Evolutionary conservation across 2,329 filamentous ascomycete species (phyloP).

Genomic region (Gremmenia infestans): DNA sequence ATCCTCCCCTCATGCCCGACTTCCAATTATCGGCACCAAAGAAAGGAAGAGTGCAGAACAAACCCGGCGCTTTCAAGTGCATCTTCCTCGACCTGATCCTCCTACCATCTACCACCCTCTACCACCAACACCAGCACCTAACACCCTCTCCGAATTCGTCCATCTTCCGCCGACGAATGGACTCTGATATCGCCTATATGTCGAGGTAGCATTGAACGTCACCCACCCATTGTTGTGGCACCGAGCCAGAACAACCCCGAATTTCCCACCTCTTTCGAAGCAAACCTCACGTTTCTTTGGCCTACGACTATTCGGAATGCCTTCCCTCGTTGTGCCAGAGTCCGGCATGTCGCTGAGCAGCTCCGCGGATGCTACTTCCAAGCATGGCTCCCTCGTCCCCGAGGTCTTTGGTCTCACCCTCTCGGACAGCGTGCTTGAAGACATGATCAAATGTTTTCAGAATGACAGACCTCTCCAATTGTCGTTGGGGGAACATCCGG

Average conservation of each 20-base stretch:
- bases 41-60: background rate
- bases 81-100: background rate
- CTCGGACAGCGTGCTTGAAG: slow-evolving; percentile 52
- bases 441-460: slow-evolving; percentile 56
- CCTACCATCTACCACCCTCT: background rate
- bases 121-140: slow-evolving; percentile 2
- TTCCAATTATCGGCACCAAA: background rate
- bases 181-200: slow-evolving; percentile 20
- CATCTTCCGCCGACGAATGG: slow-evolving; percentile 11
- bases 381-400: slow-evolving; percentile 41
- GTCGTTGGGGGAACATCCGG: slow-evolving; percentile 52
- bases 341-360: slow-evolving; percentile 51
- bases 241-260: slow-evolving; percentile 12
- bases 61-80: background rate
- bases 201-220: slow-evolving; percentile 16
- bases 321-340: slow-evolving; percentile 52
- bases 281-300: slow-evolving; percentile 3
- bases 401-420: slow-evolving; percentile 57
- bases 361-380: slow-evolving; percentile 34
- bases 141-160: background rate
- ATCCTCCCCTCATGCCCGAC: slow-evolving; percentile 4
- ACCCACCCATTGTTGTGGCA: slow-evolving; percentile 18
- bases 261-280: slow-evolving; percentile 1
- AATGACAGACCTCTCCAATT: slow-evolving; percentile 53
- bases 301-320: slow-evolving; percentile 36